Conservation (phyloP, 768 basidiomycete genomes). For the Termitomyces sp. region DNA sequence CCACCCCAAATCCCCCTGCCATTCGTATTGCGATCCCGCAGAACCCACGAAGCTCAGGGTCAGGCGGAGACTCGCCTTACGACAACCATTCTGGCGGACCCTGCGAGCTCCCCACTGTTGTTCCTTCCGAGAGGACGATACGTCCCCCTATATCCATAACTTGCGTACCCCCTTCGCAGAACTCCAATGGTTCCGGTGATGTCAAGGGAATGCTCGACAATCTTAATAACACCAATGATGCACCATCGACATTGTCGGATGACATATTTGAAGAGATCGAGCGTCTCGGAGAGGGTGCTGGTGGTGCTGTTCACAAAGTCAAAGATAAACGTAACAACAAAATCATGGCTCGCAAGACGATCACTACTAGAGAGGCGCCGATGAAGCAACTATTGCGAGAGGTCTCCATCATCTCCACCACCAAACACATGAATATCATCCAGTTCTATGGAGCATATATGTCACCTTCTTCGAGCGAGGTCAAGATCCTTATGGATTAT, state of each 20-base stretch:
- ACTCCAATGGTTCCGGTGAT: conserved; percentile 28
- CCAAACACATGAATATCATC: conserved; percentile 84
- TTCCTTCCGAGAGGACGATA: conserved; percentile 38
- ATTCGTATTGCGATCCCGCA: conserved; percentile 30
- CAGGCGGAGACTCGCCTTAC: conserved; percentile 26
- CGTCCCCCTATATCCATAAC: conserved; percentile 31
- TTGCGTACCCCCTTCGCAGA: conserved; percentile 27
- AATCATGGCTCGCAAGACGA: conserved; percentile 93
- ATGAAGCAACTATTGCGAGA: conserved; percentile 92
- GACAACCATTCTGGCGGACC: conserved; percentile 45
- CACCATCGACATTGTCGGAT: conserved; percentile 56
- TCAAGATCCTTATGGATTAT: conserved; percentile 94
- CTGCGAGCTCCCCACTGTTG: conserved; percentile 21
- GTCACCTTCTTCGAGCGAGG: conserved; percentile 83
- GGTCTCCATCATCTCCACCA: conserved; percentile 83
- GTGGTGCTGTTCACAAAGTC: conserved; percentile 95
- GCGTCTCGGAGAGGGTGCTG: conserved; percentile 91
- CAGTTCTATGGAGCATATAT: conserved; percentile 91
- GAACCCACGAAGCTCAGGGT: conserved; percentile 17
- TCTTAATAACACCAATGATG: conserved; percentile 33
- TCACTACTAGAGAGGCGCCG: conserved; percentile 87
- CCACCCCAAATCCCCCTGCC: conserved; percentile 27
- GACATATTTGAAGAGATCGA: conserved; percentile 70
- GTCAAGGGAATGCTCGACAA: conserved; percentile 36
- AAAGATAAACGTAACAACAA: conserved; percentile 73